Percentiles rank a stretch among this genome's conserved stretches.
These are phyloP conservation scores for Leccinum olivaceopallidum DNA, from an alignment of 768 basidiomycete species.

Conservation along the genomic window DNA sequence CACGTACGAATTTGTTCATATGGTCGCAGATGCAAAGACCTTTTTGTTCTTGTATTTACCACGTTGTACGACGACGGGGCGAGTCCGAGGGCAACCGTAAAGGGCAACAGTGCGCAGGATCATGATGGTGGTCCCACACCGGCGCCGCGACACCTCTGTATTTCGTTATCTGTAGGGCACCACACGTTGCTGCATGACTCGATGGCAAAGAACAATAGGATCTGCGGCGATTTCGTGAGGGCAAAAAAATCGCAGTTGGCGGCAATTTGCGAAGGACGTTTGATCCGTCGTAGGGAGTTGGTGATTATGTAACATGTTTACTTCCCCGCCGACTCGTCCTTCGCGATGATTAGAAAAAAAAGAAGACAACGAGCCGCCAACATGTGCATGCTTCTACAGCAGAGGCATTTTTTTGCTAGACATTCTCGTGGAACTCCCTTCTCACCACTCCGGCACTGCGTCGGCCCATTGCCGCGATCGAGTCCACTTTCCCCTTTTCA, in stretches of 20 bases:
- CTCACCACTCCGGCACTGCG: background rate
- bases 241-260: background rate
- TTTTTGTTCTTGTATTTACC: background rate
- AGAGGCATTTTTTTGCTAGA: background rate
- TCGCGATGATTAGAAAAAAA: background rate
- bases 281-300: conserved; percentile 1
- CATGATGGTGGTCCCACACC: background rate
- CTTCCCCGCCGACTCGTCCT: background rate
- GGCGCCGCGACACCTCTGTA: background rate
- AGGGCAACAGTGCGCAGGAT: background rate
- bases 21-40: background rate
- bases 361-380: too few species aligned
- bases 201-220: conserved; percentile 4
- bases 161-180: background rate
- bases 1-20: conserved; percentile 15
- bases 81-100: background rate
- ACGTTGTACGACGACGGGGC: background rate
- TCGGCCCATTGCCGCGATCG: background rate
- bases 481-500: background rate
- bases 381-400: background rate
- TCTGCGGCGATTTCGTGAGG: conserved; percentile 6
- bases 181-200: background rate
- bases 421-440: background rate
- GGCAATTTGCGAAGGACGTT: background rate
- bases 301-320: conserved; percentile 16